Conservation (phyloP, 345 rosid species). For the Euphorbia lathyris region DNA sequence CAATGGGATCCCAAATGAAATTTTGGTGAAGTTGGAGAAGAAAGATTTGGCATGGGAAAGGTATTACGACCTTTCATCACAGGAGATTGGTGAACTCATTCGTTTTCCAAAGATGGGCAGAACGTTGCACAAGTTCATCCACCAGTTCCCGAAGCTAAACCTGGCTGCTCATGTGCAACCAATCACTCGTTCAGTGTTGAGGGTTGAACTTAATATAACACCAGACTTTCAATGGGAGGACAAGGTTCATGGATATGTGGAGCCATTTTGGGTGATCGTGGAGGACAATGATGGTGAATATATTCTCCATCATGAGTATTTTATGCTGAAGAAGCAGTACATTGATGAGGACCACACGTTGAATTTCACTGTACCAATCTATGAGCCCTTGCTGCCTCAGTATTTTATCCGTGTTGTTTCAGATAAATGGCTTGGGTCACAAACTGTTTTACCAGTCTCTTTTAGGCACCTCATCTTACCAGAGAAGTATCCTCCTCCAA, state of each 20-base stretch:
- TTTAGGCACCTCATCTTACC: slow-evolving; percentile 97
- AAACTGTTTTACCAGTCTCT: slow-evolving; percentile 83
- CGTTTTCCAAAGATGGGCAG: slow-evolving; percentile 86
- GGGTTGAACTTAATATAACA: slow-evolving; percentile 87
- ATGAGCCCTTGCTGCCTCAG: slow-evolving; percentile 92
- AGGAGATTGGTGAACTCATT: slow-evolving; percentile 91
- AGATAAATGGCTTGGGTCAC: slow-evolving; percentile 92
- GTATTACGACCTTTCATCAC: slow-evolving; percentile 84
- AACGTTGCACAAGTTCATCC: slow-evolving; percentile 78
- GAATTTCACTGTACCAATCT: slow-evolving; percentile 88
- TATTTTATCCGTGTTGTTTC: slow-evolving; percentile 88
- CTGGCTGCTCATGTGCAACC: slow-evolving; percentile 92
- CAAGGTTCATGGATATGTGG: slow-evolving; percentile 85
- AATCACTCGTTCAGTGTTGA: slow-evolving; percentile 76
- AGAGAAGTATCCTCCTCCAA: slow-evolving; percentile 97
- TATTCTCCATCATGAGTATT: slow-evolving; percentile 92
- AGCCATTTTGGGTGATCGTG: slow-evolving; percentile 94
- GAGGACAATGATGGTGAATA: slow-evolving; percentile 95
- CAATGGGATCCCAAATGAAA: slow-evolving; percentile 72
- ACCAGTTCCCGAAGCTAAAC: slow-evolving; percentile 80
- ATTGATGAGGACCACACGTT: slow-evolving; percentile 78
- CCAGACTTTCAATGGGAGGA: slow-evolving; percentile 97
- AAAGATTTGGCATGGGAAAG: slow-evolving; percentile 98
- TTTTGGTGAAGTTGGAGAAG: slow-evolving; percentile 85
- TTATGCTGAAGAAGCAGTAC: slow-evolving; percentile 86